Evolutionary conservation across 208 protist genomes (phyloP).

Genomic region (Entamoeba histolytica): DNA sequence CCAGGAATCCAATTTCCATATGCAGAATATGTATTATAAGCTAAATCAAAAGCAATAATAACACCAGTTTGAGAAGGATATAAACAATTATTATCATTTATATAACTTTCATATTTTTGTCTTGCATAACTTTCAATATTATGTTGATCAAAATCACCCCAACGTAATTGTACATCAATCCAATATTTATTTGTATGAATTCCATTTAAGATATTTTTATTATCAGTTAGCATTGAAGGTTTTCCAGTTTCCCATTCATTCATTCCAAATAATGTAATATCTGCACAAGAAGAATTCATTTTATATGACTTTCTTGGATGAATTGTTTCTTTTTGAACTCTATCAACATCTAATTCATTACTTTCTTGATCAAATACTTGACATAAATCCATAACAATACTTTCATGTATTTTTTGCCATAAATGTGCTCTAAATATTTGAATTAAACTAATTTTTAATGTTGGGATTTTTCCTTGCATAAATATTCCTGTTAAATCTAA

Average conservation of each 20-base stretch:
- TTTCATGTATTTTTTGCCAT: slow-evolving; percentile 99
- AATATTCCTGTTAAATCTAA: slow-evolving; percentile 99
- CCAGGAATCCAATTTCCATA: slow-evolving; percentile 93
- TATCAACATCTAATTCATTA: slow-evolving; percentile 84
- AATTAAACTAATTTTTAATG: slow-evolving; percentile 98
- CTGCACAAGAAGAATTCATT: slow-evolving; percentile 74
- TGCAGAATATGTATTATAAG: slow-evolving; percentile 82
- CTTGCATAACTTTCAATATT: slow-evolving; percentile 96
- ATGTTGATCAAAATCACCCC: slow-evolving; percentile 95
- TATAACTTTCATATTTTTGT: slow-evolving; percentile 97
- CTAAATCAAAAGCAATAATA: slow-evolving; percentile 92
- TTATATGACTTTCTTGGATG: slow-evolving; percentile 92
- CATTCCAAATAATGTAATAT: slow-evolving; percentile 52
- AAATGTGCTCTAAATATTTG: slow-evolving; percentile 99
- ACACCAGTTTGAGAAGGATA: slow-evolving; percentile 46
- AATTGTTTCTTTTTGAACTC: slow-evolving; percentile 93
- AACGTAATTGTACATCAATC: slow-evolving; percentile 98
- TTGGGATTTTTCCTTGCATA: slow-evolving; percentile 99
- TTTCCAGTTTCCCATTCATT: slow-evolving; percentile 77
- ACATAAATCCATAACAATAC: slow-evolving; percentile 85
- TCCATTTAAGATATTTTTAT: slow-evolving; percentile 56
- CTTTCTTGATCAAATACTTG: slow-evolving; percentile 40
- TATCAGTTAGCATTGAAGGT: slow-evolving; percentile 69
- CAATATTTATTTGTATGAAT: slow-evolving; percentile 81
- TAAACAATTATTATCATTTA: slow-evolving; percentile 30